Conservation (phyloP, 352 stramenopile genomes). For the Globisporangium middletonii region DNA sequence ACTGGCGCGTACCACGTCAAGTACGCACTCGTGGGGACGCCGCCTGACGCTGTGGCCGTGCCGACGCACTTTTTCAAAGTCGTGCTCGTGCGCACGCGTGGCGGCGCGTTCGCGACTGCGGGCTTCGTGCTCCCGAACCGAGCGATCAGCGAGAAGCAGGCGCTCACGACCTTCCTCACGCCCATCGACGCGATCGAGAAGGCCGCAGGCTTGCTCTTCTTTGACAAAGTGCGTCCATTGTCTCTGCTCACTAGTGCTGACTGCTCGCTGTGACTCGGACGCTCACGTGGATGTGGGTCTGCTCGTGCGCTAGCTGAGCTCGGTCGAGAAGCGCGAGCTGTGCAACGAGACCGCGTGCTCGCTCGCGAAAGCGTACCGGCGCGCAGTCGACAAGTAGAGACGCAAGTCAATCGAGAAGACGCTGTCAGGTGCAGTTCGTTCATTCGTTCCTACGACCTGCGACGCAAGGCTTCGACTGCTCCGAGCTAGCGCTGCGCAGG, state of each 20-base stretch:
- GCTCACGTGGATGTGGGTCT: background rate
- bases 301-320: conserved; percentile 26
- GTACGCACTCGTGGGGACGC: conserved; percentile 80
- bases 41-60: conserved; percentile 85
- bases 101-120: conserved; percentile 65
- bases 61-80: conserved; percentile 98
- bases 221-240: conserved; percentile 62
- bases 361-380: conserved; percentile 39
- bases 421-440: too few species aligned
- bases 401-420: too few species aligned
- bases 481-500: background rate
- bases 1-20: conserved; percentile 60
- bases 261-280: background rate
- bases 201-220: conserved; percentile 91
- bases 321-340: conserved; percentile 42
- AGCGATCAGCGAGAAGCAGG: conserved; percentile 64
- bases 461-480: conserved; percentile 10
- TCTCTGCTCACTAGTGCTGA: background rate
- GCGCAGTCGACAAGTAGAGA: conserved; percentile 16
- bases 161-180: conserved; percentile 83
- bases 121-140: conserved; percentile 95
- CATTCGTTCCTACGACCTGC: background rate
- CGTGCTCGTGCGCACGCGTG: conserved; percentile 57
- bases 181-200: conserved; percentile 91
- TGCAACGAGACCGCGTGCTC: conserved; percentile 66